phyloP scores from a whole-genome alignment of 805 yeast species.

The Jamesozyma rosinii region DNA sequence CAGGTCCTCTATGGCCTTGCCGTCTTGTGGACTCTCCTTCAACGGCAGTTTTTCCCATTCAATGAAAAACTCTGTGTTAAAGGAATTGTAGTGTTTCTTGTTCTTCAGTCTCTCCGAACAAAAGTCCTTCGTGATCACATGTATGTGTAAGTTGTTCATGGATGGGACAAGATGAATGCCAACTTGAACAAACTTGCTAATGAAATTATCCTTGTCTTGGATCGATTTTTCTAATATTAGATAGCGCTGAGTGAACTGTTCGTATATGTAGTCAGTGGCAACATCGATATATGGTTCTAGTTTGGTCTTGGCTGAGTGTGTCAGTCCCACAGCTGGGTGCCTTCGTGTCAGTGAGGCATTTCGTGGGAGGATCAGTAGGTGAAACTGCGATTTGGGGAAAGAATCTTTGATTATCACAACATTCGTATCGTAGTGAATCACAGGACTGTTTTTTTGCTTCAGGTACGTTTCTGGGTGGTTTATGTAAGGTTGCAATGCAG shows the following conservation, averaged over 20 bases:
- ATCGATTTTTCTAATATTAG: constrained; percentile 7
- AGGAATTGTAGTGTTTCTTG: constrained; percentile 61
- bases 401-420: constrained; percentile 50
- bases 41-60: constrained; percentile 42
- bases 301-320: constrained; percentile 31
- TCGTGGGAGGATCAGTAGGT: constrained; percentile 54
- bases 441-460: constrained; percentile 12
- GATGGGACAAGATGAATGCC: constrained; percentile 72
- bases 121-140: constrained; percentile 61
- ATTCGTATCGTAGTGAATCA: constrained; percentile 42
- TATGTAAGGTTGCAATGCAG: constrained; percentile 42
- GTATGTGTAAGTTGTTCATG: constrained; percentile 60
- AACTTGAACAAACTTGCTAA: constrained; percentile 32
- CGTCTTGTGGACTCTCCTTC: constrained; percentile 17
- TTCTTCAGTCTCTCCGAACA: constrained; percentile 46
- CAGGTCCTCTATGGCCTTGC: constrained; percentile 32
- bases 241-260: constrained; percentile 11
- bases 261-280: constrained; percentile 26
- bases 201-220: constrained; percentile 13
- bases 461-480: constrained; percentile 34
- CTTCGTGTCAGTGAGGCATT: constrained; percentile 31
- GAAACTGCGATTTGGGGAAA: constrained; percentile 56
- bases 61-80: constrained; percentile 57
- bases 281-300: constrained; percentile 29
- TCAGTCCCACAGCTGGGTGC: constrained; percentile 45